These are phyloP conservation scores for Ganoderma boninense DNA, from an alignment of 1,284 basidiomycete genomes.

Conservation along the genomic window DNA sequence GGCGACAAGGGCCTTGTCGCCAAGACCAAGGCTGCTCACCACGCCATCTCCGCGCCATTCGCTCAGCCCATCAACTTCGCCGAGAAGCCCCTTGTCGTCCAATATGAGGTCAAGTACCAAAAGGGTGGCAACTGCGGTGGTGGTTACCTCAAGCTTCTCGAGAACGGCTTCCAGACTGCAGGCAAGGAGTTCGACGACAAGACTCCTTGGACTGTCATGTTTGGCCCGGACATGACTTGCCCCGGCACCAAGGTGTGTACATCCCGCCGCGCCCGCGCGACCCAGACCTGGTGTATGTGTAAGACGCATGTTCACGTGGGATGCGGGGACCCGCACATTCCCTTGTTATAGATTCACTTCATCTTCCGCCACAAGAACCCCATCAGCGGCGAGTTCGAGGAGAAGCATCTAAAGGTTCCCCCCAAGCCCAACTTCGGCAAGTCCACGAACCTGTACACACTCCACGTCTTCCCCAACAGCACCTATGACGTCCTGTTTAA, in stretches of 20 bases:
- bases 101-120: slow-evolving; percentile 99
- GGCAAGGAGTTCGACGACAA: slow-evolving; percentile 96
- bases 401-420: slow-evolving; percentile 92
- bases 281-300: neutral
- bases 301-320: neutral
- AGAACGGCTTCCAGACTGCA: slow-evolving; percentile 90
- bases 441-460: slow-evolving; percentile 91
- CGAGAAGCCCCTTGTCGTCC: slow-evolving; percentile 91
- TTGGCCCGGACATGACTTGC: slow-evolving; percentile 90
- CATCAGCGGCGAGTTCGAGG: slow-evolving; percentile 90
- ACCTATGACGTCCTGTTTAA: slow-evolving; percentile 95
- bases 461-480: slow-evolving; percentile 93
- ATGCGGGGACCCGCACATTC: slow-evolving; percentile 15
- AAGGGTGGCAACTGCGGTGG: slow-evolving; percentile 99
- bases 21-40: slow-evolving; percentile 93
- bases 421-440: slow-evolving; percentile 91
- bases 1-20: slow-evolving; percentile 93
- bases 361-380: slow-evolving; percentile 98
- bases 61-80: slow-evolving; percentile 81
- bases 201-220: slow-evolving; percentile 99
- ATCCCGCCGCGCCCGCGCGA: neutral
- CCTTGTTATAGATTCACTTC: slow-evolving; percentile 80
- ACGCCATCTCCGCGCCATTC: slow-evolving; percentile 97
- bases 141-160: slow-evolving; percentile 97
- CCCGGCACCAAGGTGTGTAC: slow-evolving; percentile 80